Base-by-base conservation (phyloP, 306 rosid genomes). In the Cucumis cinereus region DNA sequence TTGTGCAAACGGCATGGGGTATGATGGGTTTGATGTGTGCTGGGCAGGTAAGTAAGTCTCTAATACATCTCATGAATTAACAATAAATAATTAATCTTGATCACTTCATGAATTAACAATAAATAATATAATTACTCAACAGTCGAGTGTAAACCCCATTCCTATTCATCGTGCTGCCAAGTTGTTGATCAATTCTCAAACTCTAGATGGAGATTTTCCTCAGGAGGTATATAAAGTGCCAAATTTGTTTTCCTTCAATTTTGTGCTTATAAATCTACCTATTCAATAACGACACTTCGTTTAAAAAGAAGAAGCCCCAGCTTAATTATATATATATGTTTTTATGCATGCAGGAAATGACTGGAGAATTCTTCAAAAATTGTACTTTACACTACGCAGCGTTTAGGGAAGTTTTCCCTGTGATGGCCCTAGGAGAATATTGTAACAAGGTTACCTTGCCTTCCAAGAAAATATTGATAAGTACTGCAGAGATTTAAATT, bases 351-450 rank as follows among this genome's bases (percentile, higher is more conserved):
- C 85, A 83, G 77, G 86, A 79, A 77, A 64, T 76, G n/a, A 79
- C 76, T 67, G 86, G 86, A 40, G 90, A 79, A 17, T 89, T 87
- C 81, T 81, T 83, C 85, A 88, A 84, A 81, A 89, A 88, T 33
- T 86, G 89, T 56, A 85, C 89, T 85, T 41, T 88, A 16, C 97
- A 92, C 76, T 92, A 87, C 6, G 87, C 97, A 60, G 84, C 90
- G 79, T 87, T 85, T 11, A 87, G 96, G 75, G 86, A 87, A 77
- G 88, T 87, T 24, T 92, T 74, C 62, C 97, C 96, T 1, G 11
- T 92, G 79, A 88, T 92, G 93, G 96, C 89, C 55, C 81, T 89
- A 2, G 95, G 88, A 49, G 96, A 91, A 77, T 89, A 91, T 79
- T 82, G 97, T 6, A 84, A 30, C 35, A 30, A 30, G 35, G 4